These are phyloP conservation scores for Plasmodium sp. DNA, from an alignment of 169 alveolate species.

Conservation along the genomic window DNA sequence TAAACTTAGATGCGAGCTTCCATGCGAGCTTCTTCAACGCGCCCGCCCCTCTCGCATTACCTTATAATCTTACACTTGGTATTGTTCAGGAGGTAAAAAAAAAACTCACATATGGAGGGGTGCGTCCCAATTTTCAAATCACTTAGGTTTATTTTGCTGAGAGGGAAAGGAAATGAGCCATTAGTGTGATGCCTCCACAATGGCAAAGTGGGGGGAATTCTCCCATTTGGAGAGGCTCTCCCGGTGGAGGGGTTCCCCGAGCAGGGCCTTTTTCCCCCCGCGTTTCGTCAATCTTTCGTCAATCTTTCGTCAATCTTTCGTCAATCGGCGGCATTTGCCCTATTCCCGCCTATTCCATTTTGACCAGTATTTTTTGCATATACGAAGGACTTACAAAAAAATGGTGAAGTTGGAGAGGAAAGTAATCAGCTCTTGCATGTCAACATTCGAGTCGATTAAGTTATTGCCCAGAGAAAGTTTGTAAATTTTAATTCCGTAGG, in stretches of 20 bases:
- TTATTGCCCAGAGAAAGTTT: conserved; percentile 40
- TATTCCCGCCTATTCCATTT: background rate
- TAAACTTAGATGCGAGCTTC: no score
- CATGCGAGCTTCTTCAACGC: no score
- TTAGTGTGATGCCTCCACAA: background rate
- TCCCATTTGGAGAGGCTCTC: background rate
- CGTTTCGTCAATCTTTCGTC: background rate
- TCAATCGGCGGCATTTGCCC: background rate
- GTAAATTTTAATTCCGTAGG: conserved; percentile 35
- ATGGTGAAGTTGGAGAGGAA: conserved; percentile 45
- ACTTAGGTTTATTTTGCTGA: conserved; percentile 56
- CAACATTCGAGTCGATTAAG: conserved; percentile 11
- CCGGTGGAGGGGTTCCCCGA: background rate
- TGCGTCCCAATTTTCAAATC: conserved; percentile 21
- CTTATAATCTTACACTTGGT: conserved; percentile 51
- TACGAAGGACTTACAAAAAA: conserved; percentile 42
- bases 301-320: no score
- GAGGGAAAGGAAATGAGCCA: background rate
- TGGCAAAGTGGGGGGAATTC: background rate
- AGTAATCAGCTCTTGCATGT: background rate
- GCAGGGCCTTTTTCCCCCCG: background rate
- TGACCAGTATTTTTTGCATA: background rate
- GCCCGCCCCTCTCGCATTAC: conserved; percentile 4
- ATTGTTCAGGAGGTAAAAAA: conserved; percentile 36
- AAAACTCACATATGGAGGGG: conserved; percentile 8